A percentile compares a stretch with the other conserved stretches of the same genome.
These are phyloP conservation scores for Mycena latifolia DNA, from an alignment of 768 basidiomycete species.

Conservation along the genomic window DNA sequence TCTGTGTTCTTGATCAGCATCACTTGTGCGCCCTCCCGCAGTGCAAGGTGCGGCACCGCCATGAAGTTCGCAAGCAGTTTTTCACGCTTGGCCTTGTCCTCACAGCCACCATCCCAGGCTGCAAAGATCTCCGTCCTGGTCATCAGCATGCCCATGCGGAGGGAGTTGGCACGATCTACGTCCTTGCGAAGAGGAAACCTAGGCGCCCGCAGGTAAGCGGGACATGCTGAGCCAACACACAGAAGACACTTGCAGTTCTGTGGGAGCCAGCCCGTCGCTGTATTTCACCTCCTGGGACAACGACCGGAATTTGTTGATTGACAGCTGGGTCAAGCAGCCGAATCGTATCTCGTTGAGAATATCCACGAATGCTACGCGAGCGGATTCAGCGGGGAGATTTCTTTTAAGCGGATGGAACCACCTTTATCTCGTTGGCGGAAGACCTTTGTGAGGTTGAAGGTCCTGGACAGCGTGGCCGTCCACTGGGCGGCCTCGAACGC, in stretches of 20 bases:
- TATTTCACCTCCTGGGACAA: constrained; percentile 80
- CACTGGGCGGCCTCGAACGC: constrained; percentile 91
- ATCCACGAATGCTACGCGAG: constrained; percentile 87
- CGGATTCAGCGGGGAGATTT: not conserved
- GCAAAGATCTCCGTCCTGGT: constrained; percentile 65
- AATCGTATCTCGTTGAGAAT: constrained; percentile 99
- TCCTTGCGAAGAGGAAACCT: constrained; percentile 95
- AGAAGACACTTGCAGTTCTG: constrained; percentile 79
- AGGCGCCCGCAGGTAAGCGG: not conserved
- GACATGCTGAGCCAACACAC: no score
- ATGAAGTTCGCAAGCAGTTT: constrained; percentile 93
- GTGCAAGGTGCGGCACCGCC: constrained; percentile 76
- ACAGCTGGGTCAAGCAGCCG: constrained; percentile 73
- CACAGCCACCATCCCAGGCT: constrained; percentile 73
- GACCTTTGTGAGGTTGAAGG: not conserved
- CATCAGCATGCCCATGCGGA: constrained; percentile 71
- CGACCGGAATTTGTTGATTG: constrained; percentile 76
- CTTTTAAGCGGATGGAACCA: not conserved
- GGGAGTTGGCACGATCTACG: constrained; percentile 86
- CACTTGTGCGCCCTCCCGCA: constrained; percentile 53
- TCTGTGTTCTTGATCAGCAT: no score
- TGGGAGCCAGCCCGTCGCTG: constrained; percentile 86
- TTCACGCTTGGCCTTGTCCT: constrained; percentile 67
- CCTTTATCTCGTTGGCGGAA: not conserved
- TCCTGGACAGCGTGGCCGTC: constrained; percentile 44